Base-by-base conservation (phyloP, 2,329 filamentous ascomycete species). In the Sarocladium strictum region DNA sequence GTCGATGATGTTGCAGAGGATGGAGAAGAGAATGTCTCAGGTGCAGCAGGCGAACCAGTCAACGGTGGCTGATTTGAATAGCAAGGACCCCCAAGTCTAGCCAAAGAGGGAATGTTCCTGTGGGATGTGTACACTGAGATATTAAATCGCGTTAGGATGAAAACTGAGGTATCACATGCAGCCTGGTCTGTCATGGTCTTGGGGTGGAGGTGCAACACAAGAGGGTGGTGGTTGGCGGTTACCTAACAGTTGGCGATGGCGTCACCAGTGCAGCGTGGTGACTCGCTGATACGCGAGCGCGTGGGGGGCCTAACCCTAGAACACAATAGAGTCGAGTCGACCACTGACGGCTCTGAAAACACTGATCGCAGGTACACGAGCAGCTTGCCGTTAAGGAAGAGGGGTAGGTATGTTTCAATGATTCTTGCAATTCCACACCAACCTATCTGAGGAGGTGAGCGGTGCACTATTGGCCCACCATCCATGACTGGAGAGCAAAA, bases 1-100 rank as follows among this genome's bases (percentile, higher is more conserved):
- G 29, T 19, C n/a, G 32, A 50, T 40, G 49, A 51, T 53, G 57
- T 54, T 41, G 56, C 51, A 27, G 40, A 24, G 29, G 29, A 52
- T 43, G 33, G 33, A 21, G 14, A 35, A 21, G 17, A 33, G 24
- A 3, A 32, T 35, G 23, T 23, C 27, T 51, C 17, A 17, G n/a
- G 37, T 54, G 26, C 3, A 4, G 35, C 7, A 41, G 19, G 52
- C 52, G 40, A 23, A 23, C 40, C 52, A 43, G 23, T 33, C 33
- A 54, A 21, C 14, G 40, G 10, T 29, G 24, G 51, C 14, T 10
- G 33, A 40, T 40, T 40, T 53, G 24, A 9, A 24, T 37, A 32
- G 33, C n/a, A 40, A 26, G 19, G 12, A 47, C 23, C n/a, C n/a
- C n/a, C n/a, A 47, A 24, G 4, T 27, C 43, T 47, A 29, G 23